Percentiles rank a stretch among this genome's conserved stretches.
Conservation (phyloP, 106 monocot genomes). For the Chionographis japonica region DNA sequence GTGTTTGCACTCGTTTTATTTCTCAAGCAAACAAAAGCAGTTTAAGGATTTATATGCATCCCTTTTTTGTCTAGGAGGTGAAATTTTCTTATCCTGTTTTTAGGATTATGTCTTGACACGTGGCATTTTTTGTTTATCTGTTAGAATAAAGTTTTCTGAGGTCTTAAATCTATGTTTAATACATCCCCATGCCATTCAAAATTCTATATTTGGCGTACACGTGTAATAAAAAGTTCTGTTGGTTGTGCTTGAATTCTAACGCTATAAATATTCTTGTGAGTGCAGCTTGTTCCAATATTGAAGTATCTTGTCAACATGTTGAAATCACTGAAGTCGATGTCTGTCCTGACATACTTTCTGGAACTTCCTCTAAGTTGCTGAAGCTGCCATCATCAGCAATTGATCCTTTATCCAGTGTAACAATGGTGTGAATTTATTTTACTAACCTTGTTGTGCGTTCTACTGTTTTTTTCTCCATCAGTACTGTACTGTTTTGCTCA, state of each 20-base stretch:
- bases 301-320: not conserved
- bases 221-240: not conserved
- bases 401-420: not conserved
- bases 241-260: too few species aligned
- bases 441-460: not conserved
- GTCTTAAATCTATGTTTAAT: not conserved
- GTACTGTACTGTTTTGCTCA: not conserved
- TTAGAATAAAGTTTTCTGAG: too few species aligned
- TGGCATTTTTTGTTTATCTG: too few species aligned
- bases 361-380: not conserved
- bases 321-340: constrained; percentile 7
- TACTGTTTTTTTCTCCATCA: not conserved
- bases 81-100: too few species aligned
- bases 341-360: not conserved
- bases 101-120: too few species aligned
- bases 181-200: not conserved
- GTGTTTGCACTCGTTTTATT: too few species aligned
- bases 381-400: not conserved
- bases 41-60: too few species aligned
- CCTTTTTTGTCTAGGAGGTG: too few species aligned
- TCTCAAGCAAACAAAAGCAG: too few species aligned
- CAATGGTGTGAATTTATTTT: not conserved
- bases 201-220: too few species aligned
- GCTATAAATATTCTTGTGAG: not conserved
- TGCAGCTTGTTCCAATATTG: constrained; percentile 12